Evolutionary conservation across 2,329 filamentous ascomycete species (phyloP).

Genomic region (Leptographium radiaticola): DNA sequence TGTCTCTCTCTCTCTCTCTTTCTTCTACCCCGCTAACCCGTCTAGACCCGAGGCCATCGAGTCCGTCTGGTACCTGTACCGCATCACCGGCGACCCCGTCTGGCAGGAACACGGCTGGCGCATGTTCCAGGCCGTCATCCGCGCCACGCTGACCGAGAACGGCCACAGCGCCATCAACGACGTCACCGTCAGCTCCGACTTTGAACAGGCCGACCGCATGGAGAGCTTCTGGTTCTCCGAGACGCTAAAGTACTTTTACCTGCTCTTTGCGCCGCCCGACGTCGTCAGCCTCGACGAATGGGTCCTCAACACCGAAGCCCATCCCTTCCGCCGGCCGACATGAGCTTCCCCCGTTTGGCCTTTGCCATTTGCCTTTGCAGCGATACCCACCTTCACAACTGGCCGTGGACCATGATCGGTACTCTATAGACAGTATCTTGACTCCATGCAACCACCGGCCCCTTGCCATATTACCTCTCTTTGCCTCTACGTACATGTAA

Average conservation of each 20-base stretch:
- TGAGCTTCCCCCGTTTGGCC: background rate
- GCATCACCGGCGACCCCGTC: constrained; percentile 63
- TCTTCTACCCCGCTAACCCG: background rate
- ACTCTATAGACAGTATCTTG: too few relatives aligned
- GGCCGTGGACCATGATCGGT: too few relatives aligned
- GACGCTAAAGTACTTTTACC: constrained; percentile 85
- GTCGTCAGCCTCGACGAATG: constrained; percentile 56
- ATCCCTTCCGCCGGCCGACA: constrained; percentile 38
- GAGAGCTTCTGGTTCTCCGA: constrained; percentile 87
- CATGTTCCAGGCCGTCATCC: constrained; percentile 66
- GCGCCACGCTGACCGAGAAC: constrained; percentile 49
- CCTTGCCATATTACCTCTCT: too few relatives aligned
- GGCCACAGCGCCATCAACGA: constrained; percentile 60
- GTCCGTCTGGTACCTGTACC: constrained; percentile 80
- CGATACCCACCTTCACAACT: too few relatives aligned
- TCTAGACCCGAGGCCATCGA: constrained; percentile 72
- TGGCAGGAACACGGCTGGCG: constrained; percentile 77
- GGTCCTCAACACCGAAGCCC: constrained; percentile 53
- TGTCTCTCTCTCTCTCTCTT: background rate
- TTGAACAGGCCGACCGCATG: constrained; percentile 47
- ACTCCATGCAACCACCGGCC: too few relatives aligned
- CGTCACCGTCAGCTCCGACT: constrained; percentile 31
- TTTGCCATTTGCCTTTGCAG: too few relatives aligned
- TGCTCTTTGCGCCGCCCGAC: constrained; percentile 58
- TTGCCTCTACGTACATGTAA: too few relatives aligned